Evolutionary conservation across 2,329 filamentous ascomycete genomes (phyloP).

Genomic region (Pseudogymnoascus sp.): DNA sequence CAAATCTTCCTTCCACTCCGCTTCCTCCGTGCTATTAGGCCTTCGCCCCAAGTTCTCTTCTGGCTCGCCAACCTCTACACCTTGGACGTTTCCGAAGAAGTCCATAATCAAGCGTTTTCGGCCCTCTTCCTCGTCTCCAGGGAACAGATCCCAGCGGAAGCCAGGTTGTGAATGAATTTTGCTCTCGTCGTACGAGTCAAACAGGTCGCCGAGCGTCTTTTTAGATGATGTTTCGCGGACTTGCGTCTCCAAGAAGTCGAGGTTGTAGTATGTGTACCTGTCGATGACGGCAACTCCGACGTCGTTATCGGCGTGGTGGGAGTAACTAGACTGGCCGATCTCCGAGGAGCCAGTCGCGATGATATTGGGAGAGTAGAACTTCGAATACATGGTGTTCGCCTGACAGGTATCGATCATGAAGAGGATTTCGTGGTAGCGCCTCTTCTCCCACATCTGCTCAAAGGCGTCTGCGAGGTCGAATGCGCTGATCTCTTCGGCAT

Average conservation of each 20-base stretch:
- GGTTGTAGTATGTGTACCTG: slow-evolving; percentile 96
- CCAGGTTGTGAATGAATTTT: slow-evolving; percentile 94
- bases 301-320: slow-evolving; percentile 95
- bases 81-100: slow-evolving; percentile 97
- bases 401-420: slow-evolving; percentile 99
- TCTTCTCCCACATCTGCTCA: slow-evolving; percentile 99
- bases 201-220: slow-evolving; percentile 85
- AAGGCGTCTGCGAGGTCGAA: slow-evolving; percentile 96
- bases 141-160: slow-evolving; percentile 91
- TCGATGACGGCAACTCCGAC: slow-evolving; percentile 98
- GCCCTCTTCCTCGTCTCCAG: slow-evolving; percentile 70
- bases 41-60: slow-evolving; percentile 24
- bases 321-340: slow-evolving; percentile 93
- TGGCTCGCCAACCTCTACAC: slow-evolving; percentile 71
- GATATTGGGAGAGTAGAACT: slow-evolving; percentile 97
- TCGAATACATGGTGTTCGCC: slow-evolving; percentile 98
- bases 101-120: slow-evolving; percentile 82
- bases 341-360: slow-evolving; percentile 95
- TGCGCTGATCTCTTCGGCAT: slow-evolving; percentile 93
- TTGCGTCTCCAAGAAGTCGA: slow-evolving; percentile 90
- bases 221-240: slow-evolving; percentile 81
- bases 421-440: slow-evolving; percentile 93
- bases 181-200: slow-evolving; percentile 89
- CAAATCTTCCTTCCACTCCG: slow-evolving; percentile 65
- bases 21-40: slow-evolving; percentile 40